phyloP scores from a whole-genome alignment of 148 eudicot species.

The Cornus florida region DNA sequence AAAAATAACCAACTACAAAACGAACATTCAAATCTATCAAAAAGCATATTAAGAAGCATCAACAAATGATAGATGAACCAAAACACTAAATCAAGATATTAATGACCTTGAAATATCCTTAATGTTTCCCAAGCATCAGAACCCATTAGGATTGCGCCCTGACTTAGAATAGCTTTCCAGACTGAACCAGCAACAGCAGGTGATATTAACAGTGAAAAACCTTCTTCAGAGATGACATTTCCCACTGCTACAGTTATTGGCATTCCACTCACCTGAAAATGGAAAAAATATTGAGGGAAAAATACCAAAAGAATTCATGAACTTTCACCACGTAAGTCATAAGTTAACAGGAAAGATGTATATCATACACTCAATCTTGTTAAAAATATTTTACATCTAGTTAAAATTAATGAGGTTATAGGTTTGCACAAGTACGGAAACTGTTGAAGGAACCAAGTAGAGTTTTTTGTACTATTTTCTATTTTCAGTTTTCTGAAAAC shows the following conservation, averaged over 20 bases:
- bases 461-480: too few species aligned
- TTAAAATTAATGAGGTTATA: too few species aligned
- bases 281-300: neutral
- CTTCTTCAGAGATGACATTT: conserved; percentile 52
- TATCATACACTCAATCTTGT: too few species aligned
- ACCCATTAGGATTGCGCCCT: conserved; percentile 56
- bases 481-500: too few species aligned
- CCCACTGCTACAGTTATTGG: conserved; percentile 77
- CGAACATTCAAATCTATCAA: neutral
- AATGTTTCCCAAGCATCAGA: conserved; percentile 66
- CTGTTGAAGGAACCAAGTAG: too few species aligned
- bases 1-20: too few species aligned
- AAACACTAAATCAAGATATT: neutral
- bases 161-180: conserved; percentile 52
- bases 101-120: conserved; percentile 53
- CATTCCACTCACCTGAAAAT: conserved; percentile 59
- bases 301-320: too few species aligned
- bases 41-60: neutral
- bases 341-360: too few species aligned
- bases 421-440: neutral
- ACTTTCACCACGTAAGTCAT: too few species aligned
- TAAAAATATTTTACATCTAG: too few species aligned
- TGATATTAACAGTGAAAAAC: conserved; percentile 61
- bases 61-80: neutral
- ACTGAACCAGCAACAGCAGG: conserved; percentile 55